Evolutionary conservation across 1,284 basidiomycete genomes (phyloP).

Genomic region (Testicularia cyperi): DNA sequence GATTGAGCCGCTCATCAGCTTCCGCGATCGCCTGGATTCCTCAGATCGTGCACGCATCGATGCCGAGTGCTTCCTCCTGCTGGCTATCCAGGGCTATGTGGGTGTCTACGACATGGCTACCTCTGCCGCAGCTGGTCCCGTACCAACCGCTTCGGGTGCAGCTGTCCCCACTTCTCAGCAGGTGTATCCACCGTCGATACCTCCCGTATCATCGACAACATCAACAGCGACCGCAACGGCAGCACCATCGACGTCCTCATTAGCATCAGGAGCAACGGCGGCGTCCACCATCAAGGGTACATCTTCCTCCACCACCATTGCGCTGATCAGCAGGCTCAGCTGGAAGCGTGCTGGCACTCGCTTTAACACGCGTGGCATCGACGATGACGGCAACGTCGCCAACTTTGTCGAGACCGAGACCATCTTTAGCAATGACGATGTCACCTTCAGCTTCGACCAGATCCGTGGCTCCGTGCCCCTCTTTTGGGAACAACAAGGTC

Average conservation of each 20-base stretch:
- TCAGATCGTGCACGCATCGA: constrained; percentile 73
- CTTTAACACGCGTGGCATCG: constrained; percentile 94
- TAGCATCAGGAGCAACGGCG: too few species aligned
- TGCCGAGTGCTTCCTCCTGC: constrained; percentile 62
- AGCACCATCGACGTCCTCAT: not conserved
- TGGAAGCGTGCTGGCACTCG: constrained; percentile 95
- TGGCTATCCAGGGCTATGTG: constrained; percentile 90
- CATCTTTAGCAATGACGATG: constrained; percentile 77
- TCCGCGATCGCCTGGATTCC: constrained; percentile 72
- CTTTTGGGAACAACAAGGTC: constrained; percentile 98
- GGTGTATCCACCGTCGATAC: too few species aligned
- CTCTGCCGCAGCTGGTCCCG: constrained; percentile 32
- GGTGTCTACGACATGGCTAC: constrained; percentile 68
- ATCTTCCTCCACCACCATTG: constrained; percentile 66
- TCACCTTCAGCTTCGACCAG: constrained; percentile 86
- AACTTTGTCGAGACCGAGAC: constrained; percentile 99
- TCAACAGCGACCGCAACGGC: not conserved
- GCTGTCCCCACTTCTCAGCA: too few species aligned
- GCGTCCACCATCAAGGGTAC: not conserved
- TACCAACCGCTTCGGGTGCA: not conserved
- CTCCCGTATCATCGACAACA: too few species aligned
- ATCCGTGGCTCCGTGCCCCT: constrained; percentile 79
- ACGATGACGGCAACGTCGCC: constrained; percentile 94
- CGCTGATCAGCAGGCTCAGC: constrained; percentile 78
- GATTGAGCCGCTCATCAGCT: constrained; percentile 75